phyloP scores from a whole-genome alignment of 352 stramenopile genomes.

The Phytophthora cactorum region DNA sequence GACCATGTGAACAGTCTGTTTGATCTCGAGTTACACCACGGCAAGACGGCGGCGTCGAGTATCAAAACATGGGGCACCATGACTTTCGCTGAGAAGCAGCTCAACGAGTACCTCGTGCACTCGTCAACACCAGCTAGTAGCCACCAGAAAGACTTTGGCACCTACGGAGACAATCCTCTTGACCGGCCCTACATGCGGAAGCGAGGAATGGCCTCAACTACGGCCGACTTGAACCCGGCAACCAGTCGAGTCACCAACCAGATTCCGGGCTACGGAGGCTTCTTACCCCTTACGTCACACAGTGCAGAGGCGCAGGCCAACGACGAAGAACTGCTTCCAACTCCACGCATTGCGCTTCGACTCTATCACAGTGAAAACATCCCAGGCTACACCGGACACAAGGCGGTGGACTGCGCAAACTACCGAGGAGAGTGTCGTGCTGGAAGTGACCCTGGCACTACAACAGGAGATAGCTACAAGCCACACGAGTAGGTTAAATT shows the following conservation, averaged over 20 bases:
- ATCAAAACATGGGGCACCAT: slow-evolving; percentile 15
- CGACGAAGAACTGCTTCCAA: slow-evolving; percentile 40
- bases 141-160: slow-evolving; percentile 76
- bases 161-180: slow-evolving; percentile 66
- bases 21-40: slow-evolving; percentile 37
- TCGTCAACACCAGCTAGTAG: slow-evolving; percentile 70
- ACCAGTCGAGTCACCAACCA: slow-evolving; percentile 82
- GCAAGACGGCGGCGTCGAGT: slow-evolving; percentile 24
- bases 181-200: slow-evolving; percentile 76
- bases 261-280: slow-evolving; percentile 80
- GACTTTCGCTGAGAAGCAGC: slow-evolving; percentile 32
- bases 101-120: slow-evolving; percentile 48
- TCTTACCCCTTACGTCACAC: slow-evolving; percentile 64
- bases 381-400: slow-evolving; percentile 84
- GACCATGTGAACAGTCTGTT: slow-evolving; percentile 52
- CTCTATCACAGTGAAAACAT: slow-evolving; percentile 86
- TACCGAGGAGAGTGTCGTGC: slow-evolving; percentile 76
- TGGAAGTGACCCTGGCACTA: slow-evolving; percentile 62
- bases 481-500: slow-evolving; percentile 49
- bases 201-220: slow-evolving; percentile 82
- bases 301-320: slow-evolving; percentile 73
- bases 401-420: slow-evolving; percentile 78
- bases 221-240: slow-evolving; percentile 69
- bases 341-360: slow-evolving; percentile 53
- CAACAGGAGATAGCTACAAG: slow-evolving; percentile 67